Base-by-base conservation (phyloP, 306 rosid genomes). In the Urtica urens region DNA sequence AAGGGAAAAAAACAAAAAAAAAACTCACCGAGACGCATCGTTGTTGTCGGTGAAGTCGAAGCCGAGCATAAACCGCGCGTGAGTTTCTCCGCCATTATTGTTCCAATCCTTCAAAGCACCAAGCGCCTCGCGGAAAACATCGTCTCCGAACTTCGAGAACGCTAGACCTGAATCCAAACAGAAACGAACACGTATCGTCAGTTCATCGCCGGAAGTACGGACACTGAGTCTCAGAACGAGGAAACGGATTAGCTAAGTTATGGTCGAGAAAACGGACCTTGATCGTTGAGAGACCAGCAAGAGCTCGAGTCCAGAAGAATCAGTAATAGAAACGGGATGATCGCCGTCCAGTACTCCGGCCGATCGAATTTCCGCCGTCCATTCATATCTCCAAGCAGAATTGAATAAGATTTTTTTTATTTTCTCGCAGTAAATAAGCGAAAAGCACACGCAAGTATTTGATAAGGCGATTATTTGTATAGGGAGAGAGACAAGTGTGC, bases 11-110 rank as follows among this genome's bases (percentile, higher is more conserved):
- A 33, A 37, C 23, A 53, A 44, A 59, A 3, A 49, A 11, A 17
- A 41, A 49, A 51, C 96, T 76, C 75, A 88, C 96, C 83, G 52
- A 75, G 65, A 53, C 26, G 76, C 64, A 13, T 80, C 81, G 51
- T 73, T 69, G 65, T 80, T 84, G 6, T 68, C 50, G 4, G 80
- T 74, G 53, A 87, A 87, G 47, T 82, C 77, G 8, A 79, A 78
- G 2, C 96, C 94, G 14, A 71, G 69, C 94, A 94, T 78, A 0
- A 78, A 75, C 44, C 93, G 83, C 40, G 0, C 61, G 72, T 73
- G 69, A 28, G 19, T 65, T 18, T 40, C 51, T 47, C 51, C 77
- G 18, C 46, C 71, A 12, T 49, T 39, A 9, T 40, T 67, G 21
- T 71, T 87, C 96, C 93, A 86, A 44, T 28, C 68, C 33, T 56